Conservation (phyloP, 805 yeast species). For the Cyberlindnera petersonii region DNA sequence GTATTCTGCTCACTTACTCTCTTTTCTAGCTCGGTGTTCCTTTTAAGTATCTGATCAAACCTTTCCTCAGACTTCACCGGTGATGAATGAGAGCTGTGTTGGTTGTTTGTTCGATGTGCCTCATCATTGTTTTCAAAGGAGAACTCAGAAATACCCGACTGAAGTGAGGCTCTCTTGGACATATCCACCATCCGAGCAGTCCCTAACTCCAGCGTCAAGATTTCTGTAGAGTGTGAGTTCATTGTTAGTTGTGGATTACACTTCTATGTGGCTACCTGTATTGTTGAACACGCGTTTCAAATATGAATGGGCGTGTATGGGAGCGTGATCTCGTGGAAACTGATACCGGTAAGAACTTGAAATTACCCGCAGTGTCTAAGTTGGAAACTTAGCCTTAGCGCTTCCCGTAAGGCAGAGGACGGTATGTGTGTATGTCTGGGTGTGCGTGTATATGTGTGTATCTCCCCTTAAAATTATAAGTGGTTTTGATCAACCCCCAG, state of each 20-base stretch:
- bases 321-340: too few relatives aligned
- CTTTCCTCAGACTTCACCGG: slow-evolving; percentile 6
- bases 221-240: slow-evolving; percentile 1
- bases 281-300: too few relatives aligned
- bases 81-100: slow-evolving; percentile 3
- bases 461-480: neutral
- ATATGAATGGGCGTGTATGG: too few relatives aligned
- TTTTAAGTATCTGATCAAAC: slow-evolving; percentile 13
- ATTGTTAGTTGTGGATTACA: neutral
- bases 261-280: too few relatives aligned
- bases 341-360: too few relatives aligned
- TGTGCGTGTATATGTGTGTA: neutral
- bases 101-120: neutral
- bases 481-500: too few relatives aligned
- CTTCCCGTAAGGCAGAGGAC: too few relatives aligned
- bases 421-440: neutral
- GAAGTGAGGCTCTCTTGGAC: slow-evolving; percentile 16
- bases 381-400: too few relatives aligned
- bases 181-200: neutral
- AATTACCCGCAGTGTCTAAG: too few relatives aligned
- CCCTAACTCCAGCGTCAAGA: neutral
- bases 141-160: slow-evolving; percentile 19
- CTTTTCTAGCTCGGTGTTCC: slow-evolving; percentile 20
- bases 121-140: slow-evolving; percentile 19
- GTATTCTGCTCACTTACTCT: slow-evolving; percentile 16